phyloP scores from a whole-genome alignment of 2,329 filamentous ascomycete species.

The Alternaria gansuensis region DNA sequence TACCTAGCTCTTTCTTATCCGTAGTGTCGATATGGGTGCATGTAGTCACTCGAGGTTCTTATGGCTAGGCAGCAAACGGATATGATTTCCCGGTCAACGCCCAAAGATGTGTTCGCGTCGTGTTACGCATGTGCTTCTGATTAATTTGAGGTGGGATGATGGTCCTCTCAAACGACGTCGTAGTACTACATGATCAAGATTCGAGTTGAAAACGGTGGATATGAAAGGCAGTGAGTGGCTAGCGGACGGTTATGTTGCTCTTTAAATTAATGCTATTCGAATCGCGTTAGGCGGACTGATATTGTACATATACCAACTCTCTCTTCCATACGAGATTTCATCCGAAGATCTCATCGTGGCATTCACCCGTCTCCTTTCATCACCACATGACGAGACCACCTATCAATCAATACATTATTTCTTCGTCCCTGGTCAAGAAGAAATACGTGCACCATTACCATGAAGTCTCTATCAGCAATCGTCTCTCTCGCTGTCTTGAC shows the following conservation, averaged over 20 bases:
- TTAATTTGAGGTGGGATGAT: slow-evolving; percentile 1
- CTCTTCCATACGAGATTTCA: background rate
- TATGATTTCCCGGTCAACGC: background rate
- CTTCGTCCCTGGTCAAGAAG: background rate
- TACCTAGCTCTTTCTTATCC: background rate
- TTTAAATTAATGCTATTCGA: background rate
- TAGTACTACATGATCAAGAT: background rate
- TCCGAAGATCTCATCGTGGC: background rate
- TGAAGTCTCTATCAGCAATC: slow-evolving; percentile 15
- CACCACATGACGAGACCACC: rapidly evolving
- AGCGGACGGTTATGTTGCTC: background rate
- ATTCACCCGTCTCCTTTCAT: background rate
- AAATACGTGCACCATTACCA: background rate
- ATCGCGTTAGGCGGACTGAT: background rate
- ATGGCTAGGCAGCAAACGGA: background rate
- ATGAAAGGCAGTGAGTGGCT: background rate
- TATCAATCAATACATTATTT: background rate
- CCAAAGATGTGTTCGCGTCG: background rate
- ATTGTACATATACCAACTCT: background rate
- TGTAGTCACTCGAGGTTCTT: background rate
- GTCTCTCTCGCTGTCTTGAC: slow-evolving; percentile 1
- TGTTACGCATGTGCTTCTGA: background rate
- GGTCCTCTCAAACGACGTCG: background rate
- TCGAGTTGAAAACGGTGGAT: background rate
- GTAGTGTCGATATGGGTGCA: background rate